A percentile compares a stretch with the other conserved stretches of the same genome.
phyloP scores from a whole-genome alignment of 352 stramenopile species.

The Phytophthora podocarpi region DNA sequence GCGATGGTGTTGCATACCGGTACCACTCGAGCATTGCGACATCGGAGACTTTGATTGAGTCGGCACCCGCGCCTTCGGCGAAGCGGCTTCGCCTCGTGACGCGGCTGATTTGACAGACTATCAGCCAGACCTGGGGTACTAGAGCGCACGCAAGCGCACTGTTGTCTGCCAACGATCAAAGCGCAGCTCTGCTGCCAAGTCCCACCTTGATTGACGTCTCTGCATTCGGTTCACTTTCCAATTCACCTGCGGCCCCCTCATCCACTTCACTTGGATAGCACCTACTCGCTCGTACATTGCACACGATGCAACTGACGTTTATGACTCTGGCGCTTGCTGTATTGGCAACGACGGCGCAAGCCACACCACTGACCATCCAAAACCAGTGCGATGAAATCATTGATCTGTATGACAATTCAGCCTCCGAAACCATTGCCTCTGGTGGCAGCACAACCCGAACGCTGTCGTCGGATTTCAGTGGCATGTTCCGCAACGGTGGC shows the following conservation, averaged over 20 bases:
- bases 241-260: constrained; percentile 3
- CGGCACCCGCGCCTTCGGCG: constrained; percentile 19
- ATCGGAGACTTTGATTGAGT: constrained; percentile 8
- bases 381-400: constrained; percentile 60
- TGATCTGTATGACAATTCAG: constrained; percentile 62
- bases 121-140: too few species aligned
- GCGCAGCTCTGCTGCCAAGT: neutral
- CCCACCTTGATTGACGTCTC: neutral
- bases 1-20: neutral
- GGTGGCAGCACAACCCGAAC: constrained; percentile 42
- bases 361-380: constrained; percentile 50
- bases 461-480: constrained; percentile 46
- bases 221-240: constrained; percentile 21
- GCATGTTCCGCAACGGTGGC: constrained; percentile 70
- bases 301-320: constrained; percentile 16
- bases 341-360: constrained; percentile 22
- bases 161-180: constrained; percentile 5
- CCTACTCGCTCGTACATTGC: constrained; percentile 3
- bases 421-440: constrained; percentile 40
- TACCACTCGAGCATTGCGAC: constrained; percentile 2
- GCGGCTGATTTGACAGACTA: constrained; percentile 10
- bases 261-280: neutral
- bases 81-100: constrained; percentile 12
- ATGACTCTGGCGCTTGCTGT: constrained; percentile 29
- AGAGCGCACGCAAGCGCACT: constrained; percentile 27